A percentile compares a stretch with the other conserved stretches of the same genome.
These are phyloP conservation scores for Odontarrhena argentea DNA, from an alignment of 345 rosid genomes.

Conservation along the genomic window DNA sequence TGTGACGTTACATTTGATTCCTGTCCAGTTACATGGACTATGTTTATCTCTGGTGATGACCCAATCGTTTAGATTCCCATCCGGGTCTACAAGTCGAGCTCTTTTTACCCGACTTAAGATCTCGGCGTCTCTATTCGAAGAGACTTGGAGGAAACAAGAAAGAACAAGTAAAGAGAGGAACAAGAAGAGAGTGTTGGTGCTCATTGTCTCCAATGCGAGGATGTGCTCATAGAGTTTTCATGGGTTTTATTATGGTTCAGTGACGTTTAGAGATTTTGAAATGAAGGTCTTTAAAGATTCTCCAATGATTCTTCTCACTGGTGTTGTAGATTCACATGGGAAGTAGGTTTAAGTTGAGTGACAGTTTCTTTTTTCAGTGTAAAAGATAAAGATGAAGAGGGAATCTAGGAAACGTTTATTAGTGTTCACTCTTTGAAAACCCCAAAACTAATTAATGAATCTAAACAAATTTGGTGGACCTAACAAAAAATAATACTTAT, in stretches of 20 bases:
- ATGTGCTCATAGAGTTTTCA: slow-evolving; percentile 12
- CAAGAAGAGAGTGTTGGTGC: slow-evolving; percentile 5
- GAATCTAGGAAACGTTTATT: slow-evolving; percentile 13
- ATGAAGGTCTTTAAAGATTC: slow-evolving; percentile 18
- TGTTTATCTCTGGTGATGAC: slow-evolving; percentile 34
- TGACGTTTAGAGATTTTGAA: slow-evolving; percentile 29
- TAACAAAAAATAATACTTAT: background rate
- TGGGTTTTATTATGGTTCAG: slow-evolving; percentile 6
- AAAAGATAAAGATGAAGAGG: background rate
- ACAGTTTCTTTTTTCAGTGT: slow-evolving; percentile 16
- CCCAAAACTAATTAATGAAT: background rate
- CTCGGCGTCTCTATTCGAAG: slow-evolving; percentile 52
- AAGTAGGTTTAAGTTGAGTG: slow-evolving; percentile 23
- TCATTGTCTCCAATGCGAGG: slow-evolving; percentile 12
- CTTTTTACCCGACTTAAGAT: slow-evolving; percentile 54
- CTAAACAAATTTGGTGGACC: slow-evolving; percentile 1
- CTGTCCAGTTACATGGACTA: slow-evolving; percentile 71
- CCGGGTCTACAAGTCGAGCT: slow-evolving; percentile 46
- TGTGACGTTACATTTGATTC: slow-evolving; percentile 50
- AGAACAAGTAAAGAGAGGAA: slow-evolving; percentile 17
- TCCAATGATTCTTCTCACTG: slow-evolving; percentile 6
- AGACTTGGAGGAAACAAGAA: slow-evolving; percentile 24
- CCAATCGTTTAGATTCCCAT: slow-evolving; percentile 57
- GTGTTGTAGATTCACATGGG: slow-evolving; percentile 34
- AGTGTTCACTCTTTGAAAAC: slow-evolving; percentile 21